Base-by-base conservation (phyloP, 2,329 filamentous ascomycete species). In the Pestalotiopsis sp. region DNA sequence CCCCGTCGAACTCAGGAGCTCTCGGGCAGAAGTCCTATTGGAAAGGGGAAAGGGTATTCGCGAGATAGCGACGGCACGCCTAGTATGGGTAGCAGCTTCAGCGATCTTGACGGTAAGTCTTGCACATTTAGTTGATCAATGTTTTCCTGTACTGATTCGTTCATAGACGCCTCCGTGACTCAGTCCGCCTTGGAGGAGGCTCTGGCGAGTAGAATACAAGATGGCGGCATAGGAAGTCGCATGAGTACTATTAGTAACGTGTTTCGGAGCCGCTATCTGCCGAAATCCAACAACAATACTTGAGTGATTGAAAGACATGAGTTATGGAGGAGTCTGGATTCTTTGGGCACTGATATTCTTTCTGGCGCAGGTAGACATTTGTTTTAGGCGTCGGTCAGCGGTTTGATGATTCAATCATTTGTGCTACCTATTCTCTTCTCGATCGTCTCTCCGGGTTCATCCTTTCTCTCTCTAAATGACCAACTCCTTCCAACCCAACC, bases 81-180 rank as follows among this genome's bases (percentile, higher is more conserved):
- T 1, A 94, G 92, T 74, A 94, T 94, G 90, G 92, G 93, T 1
- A 95, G 93, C 78, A 95, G 92, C 74, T 96, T 94, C 75, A 95
- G 92, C 79, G 93, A 96, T 81, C 85, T 97, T 58, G 93, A 95
- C 77, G 92, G 92, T 88, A 82, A 69, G 78, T 27, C 7, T 17
- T 64, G 7, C 23, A 70, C 66, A 68, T 61, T 64, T 20, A 73
- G 68, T 27, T 36, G 27, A n/a, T 36, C 14, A 68, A 66, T 73
- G 49, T 25, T 20, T 57, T n/a, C 38, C 3, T 25, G 3, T 45
- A 36, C 64, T 66, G 14, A 66, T 45, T 27, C 14, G 41, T 25
- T n/a, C 1, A 20, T 14, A 93, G 93, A 95, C 83, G 90, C 92
- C 20, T 93, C 92, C 20, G 90, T 95, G 17, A 94, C 93, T 36